Evolutionary conservation across 2,329 filamentous ascomycete species (phyloP), one percentile per base, ranked within the genome.

Genomic region (Alternaria longipes): DNA sequence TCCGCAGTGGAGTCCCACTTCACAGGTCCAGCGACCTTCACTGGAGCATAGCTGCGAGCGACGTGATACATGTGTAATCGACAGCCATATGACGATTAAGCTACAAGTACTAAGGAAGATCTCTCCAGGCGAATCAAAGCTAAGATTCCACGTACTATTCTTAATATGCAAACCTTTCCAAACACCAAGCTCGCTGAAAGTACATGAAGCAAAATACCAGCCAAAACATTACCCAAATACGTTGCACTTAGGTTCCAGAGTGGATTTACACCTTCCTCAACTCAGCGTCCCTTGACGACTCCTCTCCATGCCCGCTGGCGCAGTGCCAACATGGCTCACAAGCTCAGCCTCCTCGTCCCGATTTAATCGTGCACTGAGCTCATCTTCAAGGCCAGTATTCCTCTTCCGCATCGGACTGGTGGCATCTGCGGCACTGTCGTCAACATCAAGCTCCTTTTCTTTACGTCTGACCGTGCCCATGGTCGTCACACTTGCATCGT

Each of bases 391-490:
- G 14, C 69, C 62, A 6, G 64, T 74, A 3, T 61, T 72, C 42
- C 71, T 68, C 2, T 70, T 75, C 2, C 76, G 66, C 59, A 78
- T 61, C 3, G 76, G 75, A 49, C 74, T 79, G 0, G 77, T 79
- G 8, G 78, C 78, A 68, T 81, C 79, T 1, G 77, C 78, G 8
- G 75, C 76, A 20, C 77, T 78, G 53, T 81, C 79, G 54, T 81
- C 79, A 3, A 81, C 78, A 64, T 81, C 79, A 1, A 81, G 68
- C 52, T 74, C 73, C 49, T 76, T 78, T 45, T 76, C 71, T 30
- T 74, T 74, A 30, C 73, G 64, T 18, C 69, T 56, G 4, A 61
- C 61, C 8, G 58, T 62, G 12, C 66, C 65, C 45, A 69, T 64
- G 41, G 71, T 70, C 16, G 71, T 62, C 2, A 75, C 64, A 26